A percentile compares a stretch with the other conserved stretches of the same genome.
phyloP scores from a whole-genome alignment of 1,284 basidiomycete genomes.

The Cystobasidium slooffiae region DNA sequence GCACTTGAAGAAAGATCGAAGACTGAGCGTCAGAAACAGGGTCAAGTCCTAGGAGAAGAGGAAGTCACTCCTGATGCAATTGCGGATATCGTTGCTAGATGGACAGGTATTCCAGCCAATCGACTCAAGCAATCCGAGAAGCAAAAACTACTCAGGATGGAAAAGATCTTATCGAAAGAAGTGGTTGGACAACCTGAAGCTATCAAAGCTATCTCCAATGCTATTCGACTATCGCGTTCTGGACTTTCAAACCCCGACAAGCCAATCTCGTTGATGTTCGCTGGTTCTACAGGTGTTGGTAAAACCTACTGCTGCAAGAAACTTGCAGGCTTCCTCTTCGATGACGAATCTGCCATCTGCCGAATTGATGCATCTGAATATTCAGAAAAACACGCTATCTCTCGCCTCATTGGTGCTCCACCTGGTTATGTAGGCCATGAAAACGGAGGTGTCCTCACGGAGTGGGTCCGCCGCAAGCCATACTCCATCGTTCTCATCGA shows the following conservation, averaged over 20 bases:
- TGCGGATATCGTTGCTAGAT: conserved; percentile 63
- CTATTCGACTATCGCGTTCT: conserved; percentile 64
- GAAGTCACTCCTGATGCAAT: conserved; percentile 62
- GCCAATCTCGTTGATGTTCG: conserved; percentile 64
- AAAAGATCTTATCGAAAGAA: conserved; percentile 59
- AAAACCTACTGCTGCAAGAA: conserved; percentile 62
- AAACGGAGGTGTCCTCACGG: conserved; percentile 61
- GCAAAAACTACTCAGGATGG: conserved; percentile 61
- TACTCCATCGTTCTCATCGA: conserved; percentile 59
- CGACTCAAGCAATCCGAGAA: conserved; percentile 55
- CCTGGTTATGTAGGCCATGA: conserved; percentile 89
- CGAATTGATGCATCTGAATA: conserved; percentile 64
- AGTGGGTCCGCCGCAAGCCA: conserved; percentile 58
- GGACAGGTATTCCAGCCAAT: conserved; percentile 58
- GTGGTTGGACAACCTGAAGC: conserved; percentile 66
- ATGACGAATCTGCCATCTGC: conserved; percentile 63
- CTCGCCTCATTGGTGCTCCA: conserved; percentile 63
- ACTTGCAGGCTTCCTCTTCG: conserved; percentile 63
- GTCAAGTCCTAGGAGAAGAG: conserved; percentile 56
- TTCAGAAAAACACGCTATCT: conserved; percentile 63
- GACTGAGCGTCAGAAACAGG: conserved; percentile 56
- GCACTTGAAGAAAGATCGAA: conserved; percentile 62
- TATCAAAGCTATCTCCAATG: conserved; percentile 64
- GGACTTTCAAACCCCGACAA: conserved; percentile 64
- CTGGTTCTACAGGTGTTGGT: conserved; percentile 62